Evolutionary conservation across 2,329 filamentous ascomycete species (phyloP), one percentile per base, ranked within the genome.

Genomic region (Sarocladium kiliense): DNA sequence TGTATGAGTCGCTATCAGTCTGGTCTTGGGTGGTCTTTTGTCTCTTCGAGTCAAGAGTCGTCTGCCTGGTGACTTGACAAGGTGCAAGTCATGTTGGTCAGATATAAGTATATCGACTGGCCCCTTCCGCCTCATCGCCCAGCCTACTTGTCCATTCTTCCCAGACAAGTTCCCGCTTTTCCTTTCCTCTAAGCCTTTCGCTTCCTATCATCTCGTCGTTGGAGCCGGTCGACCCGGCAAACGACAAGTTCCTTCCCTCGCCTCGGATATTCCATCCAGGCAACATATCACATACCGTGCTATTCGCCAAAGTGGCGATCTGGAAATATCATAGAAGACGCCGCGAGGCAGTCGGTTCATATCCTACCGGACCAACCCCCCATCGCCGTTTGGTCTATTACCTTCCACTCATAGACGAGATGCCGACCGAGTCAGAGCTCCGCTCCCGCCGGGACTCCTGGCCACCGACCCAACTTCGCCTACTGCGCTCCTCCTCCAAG

Each of bases 381-480:
- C 23, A 12, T 30, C 45, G 44, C 11, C 32, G 25, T 16, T 21
- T 32, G 23, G 47, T 56, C 3, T 34, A 53, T 12, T 49, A 39
- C 14, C 19, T 55, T n/a, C 44, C 32, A 21, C 27, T 51, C 34
- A n/a, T 39, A 57, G 9, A 47, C 55, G 60, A 36, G 55, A 76
- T 77, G 74, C 66, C 72, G 55, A 62, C 66, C 32, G 62, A 67
- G 10, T 63, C 65, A 18, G 55, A 62, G 23, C 62, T 68, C 54
- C 63, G 63, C 57, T 68, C 68, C 56, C 71, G 66, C 56, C 69
- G 73, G 58, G 77, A 77, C 61, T 77, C 77, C 16, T 82, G 77
- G 77, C 75, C 78, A 18, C 75, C 78, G 2, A 77, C 76, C n/a
- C 76, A 76, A 60, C 67, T 79, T 58, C 74, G 71, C 44, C 69